These are phyloP conservation scores for Diutina pseudorugosa DNA, from an alignment of 1,139 yeast genomes.

Conservation along the genomic window DNA sequence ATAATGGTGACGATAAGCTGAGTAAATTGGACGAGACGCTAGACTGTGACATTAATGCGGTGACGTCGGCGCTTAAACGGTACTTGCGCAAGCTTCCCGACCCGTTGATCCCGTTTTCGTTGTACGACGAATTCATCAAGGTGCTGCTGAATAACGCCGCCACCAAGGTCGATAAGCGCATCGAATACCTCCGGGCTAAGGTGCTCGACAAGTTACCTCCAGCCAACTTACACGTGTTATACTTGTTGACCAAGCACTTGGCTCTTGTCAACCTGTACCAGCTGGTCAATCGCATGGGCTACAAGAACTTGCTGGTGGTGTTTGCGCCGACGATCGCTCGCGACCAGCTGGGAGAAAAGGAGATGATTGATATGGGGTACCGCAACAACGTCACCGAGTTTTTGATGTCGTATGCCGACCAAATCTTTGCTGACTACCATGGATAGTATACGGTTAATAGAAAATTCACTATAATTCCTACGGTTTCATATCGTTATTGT, in stretches of 20 bases:
- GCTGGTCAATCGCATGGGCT: constrained; percentile 59
- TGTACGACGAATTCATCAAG: constrained; percentile 54
- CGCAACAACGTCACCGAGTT: constrained; percentile 74
- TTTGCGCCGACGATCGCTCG: constrained; percentile 92
- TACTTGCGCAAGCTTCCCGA: constrained; percentile 77
- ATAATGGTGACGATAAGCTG: constrained; percentile 26
- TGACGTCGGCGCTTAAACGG: constrained; percentile 77
- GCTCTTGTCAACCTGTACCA: constrained; percentile 38
- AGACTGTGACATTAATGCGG: constrained; percentile 70
- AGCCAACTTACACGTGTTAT: constrained; percentile 54
- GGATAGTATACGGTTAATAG: neutral
- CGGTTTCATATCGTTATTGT: too few relatives aligned
- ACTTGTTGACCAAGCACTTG: constrained; percentile 51
- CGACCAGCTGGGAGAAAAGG: constrained; percentile 71
- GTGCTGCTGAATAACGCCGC: constrained; percentile 14
- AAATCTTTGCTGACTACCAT: constrained; percentile 17
- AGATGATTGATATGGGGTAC: constrained; percentile 74
- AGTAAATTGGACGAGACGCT: constrained; percentile 31
- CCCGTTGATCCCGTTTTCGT: constrained; percentile 64
- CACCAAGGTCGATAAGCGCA: constrained; percentile 10
- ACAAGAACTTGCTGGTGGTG: constrained; percentile 76
- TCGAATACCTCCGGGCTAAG: constrained; percentile 18
- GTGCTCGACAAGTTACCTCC: constrained; percentile 39
- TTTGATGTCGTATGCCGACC: constrained; percentile 43
- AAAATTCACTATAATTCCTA: too few relatives aligned